phyloP scores from a whole-genome alignment of 208 protist genomes.

The Acanthamoeba castellanii region DNA sequence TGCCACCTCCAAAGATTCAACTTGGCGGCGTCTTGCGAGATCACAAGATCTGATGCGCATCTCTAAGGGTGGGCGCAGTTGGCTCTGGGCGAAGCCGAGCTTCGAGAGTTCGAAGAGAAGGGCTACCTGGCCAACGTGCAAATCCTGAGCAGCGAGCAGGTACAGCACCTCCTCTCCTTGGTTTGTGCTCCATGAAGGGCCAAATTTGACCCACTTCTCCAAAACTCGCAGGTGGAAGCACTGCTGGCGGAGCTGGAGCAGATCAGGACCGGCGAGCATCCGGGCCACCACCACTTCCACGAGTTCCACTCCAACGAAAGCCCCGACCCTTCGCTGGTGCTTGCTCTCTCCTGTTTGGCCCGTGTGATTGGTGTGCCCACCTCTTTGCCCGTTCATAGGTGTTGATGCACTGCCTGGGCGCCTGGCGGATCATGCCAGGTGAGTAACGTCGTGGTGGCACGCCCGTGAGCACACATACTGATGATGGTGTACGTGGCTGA shows the following conservation, averaged over 20 bases:
- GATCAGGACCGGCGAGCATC: not conserved
- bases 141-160: not conserved
- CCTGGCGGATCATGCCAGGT: constrained; percentile 16
- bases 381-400: not conserved
- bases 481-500: not conserved
- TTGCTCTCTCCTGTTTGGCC: too few species aligned
- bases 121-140: not conserved
- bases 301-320: constrained; percentile 67
- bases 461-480: too few species aligned
- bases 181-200: not conserved
- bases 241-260: not conserved
- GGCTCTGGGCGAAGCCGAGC: not conserved
- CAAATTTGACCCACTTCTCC: not conserved
- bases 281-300: constrained; percentile 45
- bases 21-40: too few species aligned
- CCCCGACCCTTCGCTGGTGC: not conserved
- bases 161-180: not conserved
- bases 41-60: not conserved
- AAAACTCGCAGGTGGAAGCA: not conserved
- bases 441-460: too few species aligned
- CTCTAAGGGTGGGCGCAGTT: not conserved
- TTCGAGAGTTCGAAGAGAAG: not conserved
- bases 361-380: too few species aligned
- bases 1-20: not conserved
- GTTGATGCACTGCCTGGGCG: not conserved